Evolutionary conservation across 805 yeast species (phyloP), one percentile per base, ranked within the genome.

Genomic region (Cyberlindnera euphorbiae): DNA sequence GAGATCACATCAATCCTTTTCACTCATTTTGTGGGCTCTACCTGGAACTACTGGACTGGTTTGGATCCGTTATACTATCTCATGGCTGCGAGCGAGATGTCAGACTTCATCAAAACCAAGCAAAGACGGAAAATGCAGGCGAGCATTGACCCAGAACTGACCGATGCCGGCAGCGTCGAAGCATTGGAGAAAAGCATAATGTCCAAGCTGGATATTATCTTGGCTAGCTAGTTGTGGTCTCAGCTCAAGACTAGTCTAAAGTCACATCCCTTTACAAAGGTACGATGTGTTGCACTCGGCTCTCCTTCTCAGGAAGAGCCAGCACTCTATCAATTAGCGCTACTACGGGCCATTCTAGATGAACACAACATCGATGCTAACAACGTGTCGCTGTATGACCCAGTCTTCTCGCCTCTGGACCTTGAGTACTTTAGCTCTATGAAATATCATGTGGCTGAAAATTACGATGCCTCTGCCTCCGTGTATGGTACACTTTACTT

Each of bases 231-330:
- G 1, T 52, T 65, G 41, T 58, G 61, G 35, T n/a, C 38, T 8
- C 53, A 57, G 14, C 36, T 66, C 7, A 18, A 36, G 2, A 35
- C 46, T 5, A 29, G 46, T 0, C 33, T 64, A 6, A 35, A 38
- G 4, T 24, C 27, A 3, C 23, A 8, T 4, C 13, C 33, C 5
- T 44, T 63, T 9, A 42, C 35, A 2, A 46, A 40, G 18, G 67
- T 84, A 42, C 62, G 87, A 47, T 83, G 90, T 49, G 56, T 84
- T 21, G 94, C 90, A 0, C 60, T 84, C 15, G 95, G 94, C 0
- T 67, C 77, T 5, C 82, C 86, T 4, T 56, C 71, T 11, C 71
- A 71, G 6, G 79, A 75, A 36, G 55, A 50, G n/a, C 71, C 73
- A 17, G 82, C 90, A 2, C 59, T 75, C 27, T 82, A 70, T 53